Evolutionary conservation across 345 rosid genomes (phyloP).

Genomic region (Populus pruinosa): DNA sequence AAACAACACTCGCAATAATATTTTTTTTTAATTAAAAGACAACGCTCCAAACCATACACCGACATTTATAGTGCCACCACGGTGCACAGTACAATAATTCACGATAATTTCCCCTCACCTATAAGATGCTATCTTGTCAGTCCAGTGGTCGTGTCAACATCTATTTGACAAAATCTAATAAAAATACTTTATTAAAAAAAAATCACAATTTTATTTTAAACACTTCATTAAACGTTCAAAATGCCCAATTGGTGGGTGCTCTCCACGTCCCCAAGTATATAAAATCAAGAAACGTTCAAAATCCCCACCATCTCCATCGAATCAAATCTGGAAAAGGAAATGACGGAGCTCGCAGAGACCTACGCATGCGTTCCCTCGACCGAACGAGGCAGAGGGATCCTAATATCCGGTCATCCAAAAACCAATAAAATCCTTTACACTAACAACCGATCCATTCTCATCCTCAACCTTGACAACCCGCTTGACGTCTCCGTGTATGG

Average conservation of each 20-base stretch:
- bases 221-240: too few relatives aligned
- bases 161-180: too few relatives aligned
- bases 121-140: too few relatives aligned
- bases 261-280: not conserved
- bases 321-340: not conserved
- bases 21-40: too few relatives aligned
- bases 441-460: constrained; percentile 83
- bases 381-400: constrained; percentile 90
- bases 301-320: constrained; percentile 1
- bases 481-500: constrained; percentile 77
- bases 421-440: constrained; percentile 71
- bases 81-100: too few relatives aligned
- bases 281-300: not conserved
- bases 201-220: too few relatives aligned
- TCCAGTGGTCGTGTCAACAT: too few relatives aligned
- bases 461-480: constrained; percentile 76
- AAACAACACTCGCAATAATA: too few relatives aligned
- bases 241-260: not conserved
- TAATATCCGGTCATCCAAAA: constrained; percentile 73
- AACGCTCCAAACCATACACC: too few relatives aligned
- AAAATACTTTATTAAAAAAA: too few relatives aligned
- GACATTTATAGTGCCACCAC: too few relatives aligned
- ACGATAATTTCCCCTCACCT: too few relatives aligned
- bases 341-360: constrained; percentile 49
- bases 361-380: constrained; percentile 84